phyloP scores from a whole-genome alignment of 768 basidiomycete genomes.

The Fibroporia radiculosa region DNA sequence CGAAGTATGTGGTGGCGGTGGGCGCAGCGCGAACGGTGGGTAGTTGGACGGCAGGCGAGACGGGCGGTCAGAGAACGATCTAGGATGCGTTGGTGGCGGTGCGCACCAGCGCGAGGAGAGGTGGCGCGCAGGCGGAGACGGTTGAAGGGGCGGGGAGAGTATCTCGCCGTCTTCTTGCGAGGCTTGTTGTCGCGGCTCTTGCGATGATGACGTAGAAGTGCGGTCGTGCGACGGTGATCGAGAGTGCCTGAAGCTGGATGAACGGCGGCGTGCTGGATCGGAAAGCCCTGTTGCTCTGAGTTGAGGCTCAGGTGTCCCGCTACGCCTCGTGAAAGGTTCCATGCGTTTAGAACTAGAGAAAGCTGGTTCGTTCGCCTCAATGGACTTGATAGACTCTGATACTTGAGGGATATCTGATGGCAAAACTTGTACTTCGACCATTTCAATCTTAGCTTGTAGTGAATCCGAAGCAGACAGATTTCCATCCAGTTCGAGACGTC shows the following conservation, averaged over 20 bases:
- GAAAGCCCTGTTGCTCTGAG: neutral
- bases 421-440: constrained; percentile 7
- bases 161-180: constrained; percentile 53
- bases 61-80: constrained; percentile 28
- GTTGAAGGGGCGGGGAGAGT: constrained; percentile 29
- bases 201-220: too few relatives aligned
- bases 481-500: neutral
- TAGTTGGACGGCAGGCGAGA: constrained; percentile 19
- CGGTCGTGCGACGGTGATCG: neutral
- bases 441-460: constrained; percentile 11
- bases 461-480: neutral
- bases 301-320: neutral
- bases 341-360: neutral
- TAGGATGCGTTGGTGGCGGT: constrained; percentile 42
- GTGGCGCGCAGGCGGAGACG: constrained; percentile 24
- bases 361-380: neutral
- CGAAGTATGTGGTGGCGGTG: constrained; percentile 24
- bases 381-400: neutral
- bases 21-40: constrained; percentile 23
- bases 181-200: constrained; percentile 17
- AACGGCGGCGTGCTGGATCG: neutral
- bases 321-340: neutral
- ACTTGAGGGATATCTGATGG: neutral
- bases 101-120: too few relatives aligned
- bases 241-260: neutral